phyloP scores from a whole-genome alignment of 2,329 filamentous ascomycete species.

The Penicillium sp. region DNA sequence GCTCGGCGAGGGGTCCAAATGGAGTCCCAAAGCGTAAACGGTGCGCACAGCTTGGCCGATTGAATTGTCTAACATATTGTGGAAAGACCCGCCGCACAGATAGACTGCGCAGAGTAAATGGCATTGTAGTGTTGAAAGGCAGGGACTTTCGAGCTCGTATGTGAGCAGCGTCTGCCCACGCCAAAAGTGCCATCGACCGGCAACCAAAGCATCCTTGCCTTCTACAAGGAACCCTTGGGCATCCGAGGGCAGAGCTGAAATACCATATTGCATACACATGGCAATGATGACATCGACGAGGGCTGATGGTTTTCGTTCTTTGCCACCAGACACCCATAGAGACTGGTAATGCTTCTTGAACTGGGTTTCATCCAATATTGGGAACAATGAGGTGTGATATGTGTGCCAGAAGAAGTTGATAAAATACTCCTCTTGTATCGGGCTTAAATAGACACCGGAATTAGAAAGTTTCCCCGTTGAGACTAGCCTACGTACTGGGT shows the following conservation, averaged over 20 bases:
- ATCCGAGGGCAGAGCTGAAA: conserved; percentile 11
- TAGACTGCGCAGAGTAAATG: conserved; percentile 49
- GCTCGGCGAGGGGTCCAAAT: conserved; percentile 46
- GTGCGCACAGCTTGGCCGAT: conserved; percentile 46
- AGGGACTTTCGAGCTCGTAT: conserved; percentile 50
- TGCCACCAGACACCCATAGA: conserved; percentile 14
- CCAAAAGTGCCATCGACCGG: conserved; percentile 50
- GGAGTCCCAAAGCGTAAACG: conserved; percentile 51
- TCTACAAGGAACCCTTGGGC: conserved; percentile 17
- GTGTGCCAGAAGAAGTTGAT: conserved; percentile 23
- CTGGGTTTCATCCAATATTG: conserved; percentile 21
- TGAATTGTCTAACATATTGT: conserved; percentile 50
- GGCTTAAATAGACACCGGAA: conserved; percentile 19
- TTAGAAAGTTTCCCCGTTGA: background rate
- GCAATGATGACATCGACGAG: conserved; percentile 25
- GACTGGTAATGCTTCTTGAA: conserved; percentile 23
- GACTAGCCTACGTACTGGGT: background rate
- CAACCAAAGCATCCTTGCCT: conserved; percentile 41
- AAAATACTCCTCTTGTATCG: conserved; percentile 25
- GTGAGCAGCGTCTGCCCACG: conserved; percentile 48
- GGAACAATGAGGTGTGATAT: conserved; percentile 24
- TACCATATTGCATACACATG: conserved; percentile 24
- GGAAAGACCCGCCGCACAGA: conserved; percentile 50
- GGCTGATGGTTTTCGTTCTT: conserved; percentile 15
- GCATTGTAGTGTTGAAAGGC: conserved; percentile 51